Evolutionary conservation across 495 filamentous ascomycete species (phyloP).

Genomic region (Hypomontagnella submonticulosa): DNA sequence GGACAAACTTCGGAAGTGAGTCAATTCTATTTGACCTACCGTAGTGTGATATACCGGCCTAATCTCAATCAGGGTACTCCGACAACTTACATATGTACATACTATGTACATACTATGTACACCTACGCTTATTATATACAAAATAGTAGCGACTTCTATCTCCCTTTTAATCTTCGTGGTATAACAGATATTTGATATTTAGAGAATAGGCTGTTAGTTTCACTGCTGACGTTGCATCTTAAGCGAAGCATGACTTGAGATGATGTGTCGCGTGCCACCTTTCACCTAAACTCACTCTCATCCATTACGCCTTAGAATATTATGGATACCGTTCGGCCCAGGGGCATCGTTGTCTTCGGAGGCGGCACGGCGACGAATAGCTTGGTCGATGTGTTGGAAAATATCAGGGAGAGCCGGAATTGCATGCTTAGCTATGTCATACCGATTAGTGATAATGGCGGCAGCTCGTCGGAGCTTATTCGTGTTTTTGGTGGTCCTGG

Average conservation of each 20-base stretch:
- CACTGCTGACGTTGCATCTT: too few species aligned
- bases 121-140: too few species aligned
- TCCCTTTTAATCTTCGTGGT: too few species aligned
- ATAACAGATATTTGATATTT: background rate
- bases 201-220: too few species aligned
- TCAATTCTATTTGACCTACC: background rate
- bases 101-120: too few species aligned
- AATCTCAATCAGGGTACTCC: constrained; percentile 21
- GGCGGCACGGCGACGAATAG: constrained; percentile 94
- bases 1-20: constrained; percentile 25
- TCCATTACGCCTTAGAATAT: background rate
- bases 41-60: background rate
- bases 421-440: constrained; percentile 85
- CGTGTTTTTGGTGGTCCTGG: constrained; percentile 89
- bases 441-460: constrained; percentile 95
- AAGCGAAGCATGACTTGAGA: too few species aligned
- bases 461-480: constrained; percentile 89
- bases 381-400: constrained; percentile 89
- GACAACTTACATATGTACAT: constrained; percentile 1
- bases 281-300: background rate
- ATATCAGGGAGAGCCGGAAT: constrained; percentile 73
- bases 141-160: too few species aligned
- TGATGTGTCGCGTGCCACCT: background rate
- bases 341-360: constrained; percentile 81
- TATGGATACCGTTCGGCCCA: constrained; percentile 38